Conservation (phyloP, 176 grass and related monocot genomes). For the Carex scoparia region DNA sequence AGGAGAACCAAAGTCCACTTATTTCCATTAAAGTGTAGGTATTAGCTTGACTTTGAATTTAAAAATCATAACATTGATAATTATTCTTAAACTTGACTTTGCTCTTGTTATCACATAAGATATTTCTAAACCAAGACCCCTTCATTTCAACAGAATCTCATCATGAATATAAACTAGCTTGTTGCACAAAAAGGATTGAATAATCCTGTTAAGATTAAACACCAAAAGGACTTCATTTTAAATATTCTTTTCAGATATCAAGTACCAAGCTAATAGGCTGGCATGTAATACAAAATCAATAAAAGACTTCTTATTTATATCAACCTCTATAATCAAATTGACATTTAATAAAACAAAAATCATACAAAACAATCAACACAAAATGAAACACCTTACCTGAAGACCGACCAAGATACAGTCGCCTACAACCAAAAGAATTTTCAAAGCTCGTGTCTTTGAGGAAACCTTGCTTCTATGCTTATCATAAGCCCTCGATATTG, state of each 20-base stretch:
- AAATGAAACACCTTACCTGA: constrained; percentile 39
- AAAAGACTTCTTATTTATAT: not conserved
- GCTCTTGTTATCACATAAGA: not conserved
- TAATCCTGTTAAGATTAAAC: not conserved
- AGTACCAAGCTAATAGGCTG: not conserved
- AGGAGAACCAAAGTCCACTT: not conserved
- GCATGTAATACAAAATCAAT: not conserved
- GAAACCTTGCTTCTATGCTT: constrained; percentile 83
- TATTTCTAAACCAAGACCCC: not conserved
- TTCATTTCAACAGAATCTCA: not conserved
- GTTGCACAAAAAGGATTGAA: not conserved
- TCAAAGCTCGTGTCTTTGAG: constrained; percentile 57
- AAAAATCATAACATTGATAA: not conserved
- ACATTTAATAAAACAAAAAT: not conserved
- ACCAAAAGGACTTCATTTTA: not conserved
- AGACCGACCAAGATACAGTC: constrained; percentile 89
- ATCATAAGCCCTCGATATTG: constrained; percentile 76
- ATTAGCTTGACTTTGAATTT: not conserved
- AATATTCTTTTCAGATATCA: not conserved
- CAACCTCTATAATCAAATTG: not conserved
- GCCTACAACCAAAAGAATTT: constrained; percentile 66
- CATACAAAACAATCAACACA: not conserved
- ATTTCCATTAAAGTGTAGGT: not conserved
- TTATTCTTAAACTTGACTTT: not conserved
- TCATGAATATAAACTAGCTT: constrained; percentile 1